Percentiles rank a stretch among this genome's conserved stretches.
phyloP scores from a whole-genome alignment of 2,329 filamentous ascomycete genomes.

The Penicillium sp. region DNA sequence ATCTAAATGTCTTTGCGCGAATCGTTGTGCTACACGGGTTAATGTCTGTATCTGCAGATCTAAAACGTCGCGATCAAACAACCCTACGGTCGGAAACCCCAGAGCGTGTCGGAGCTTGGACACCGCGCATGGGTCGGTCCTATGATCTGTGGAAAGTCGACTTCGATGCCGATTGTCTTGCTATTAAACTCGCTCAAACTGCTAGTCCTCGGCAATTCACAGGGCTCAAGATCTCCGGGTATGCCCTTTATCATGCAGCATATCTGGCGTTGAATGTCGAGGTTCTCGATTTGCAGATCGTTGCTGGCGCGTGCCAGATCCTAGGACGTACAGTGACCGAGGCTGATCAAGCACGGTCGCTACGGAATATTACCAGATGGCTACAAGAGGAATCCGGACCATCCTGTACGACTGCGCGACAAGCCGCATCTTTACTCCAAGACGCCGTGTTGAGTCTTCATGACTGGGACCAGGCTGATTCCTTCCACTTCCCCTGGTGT shows the following conservation, averaged over 20 bases:
- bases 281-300: slow-evolving; percentile 63
- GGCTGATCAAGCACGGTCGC: slow-evolving; percentile 52
- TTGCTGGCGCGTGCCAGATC: slow-evolving; percentile 60
- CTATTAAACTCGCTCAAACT: slow-evolving; percentile 36
- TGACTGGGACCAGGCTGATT: slow-evolving; percentile 53
- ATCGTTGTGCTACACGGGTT: slow-evolving; percentile 60
- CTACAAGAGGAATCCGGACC: slow-evolving; percentile 17
- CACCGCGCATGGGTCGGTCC: slow-evolving; percentile 51
- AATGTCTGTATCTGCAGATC: slow-evolving; percentile 64
- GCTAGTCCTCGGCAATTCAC: slow-evolving; percentile 45
- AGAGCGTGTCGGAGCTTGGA: slow-evolving; percentile 50
- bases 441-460: slow-evolving; percentile 52
- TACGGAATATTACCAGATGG: slow-evolving; percentile 29
- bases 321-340: slow-evolving; percentile 55
- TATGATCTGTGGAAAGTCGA: slow-evolving; percentile 61
- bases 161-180: slow-evolving; percentile 54
- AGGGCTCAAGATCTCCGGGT: slow-evolving; percentile 51
- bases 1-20: slow-evolving; percentile 54
- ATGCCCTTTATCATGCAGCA: slow-evolving; percentile 60
- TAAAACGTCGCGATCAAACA: slow-evolving; percentile 62
- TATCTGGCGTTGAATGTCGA: slow-evolving; percentile 59
- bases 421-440: slow-evolving; percentile 55
- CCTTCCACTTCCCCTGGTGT: slow-evolving; percentile 64
- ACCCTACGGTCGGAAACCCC: slow-evolving; percentile 51
- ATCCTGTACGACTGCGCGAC: slow-evolving; percentile 39